Evolutionary conservation across 345 rosid species (phyloP).

Genomic region (Citrus sp.): DNA sequence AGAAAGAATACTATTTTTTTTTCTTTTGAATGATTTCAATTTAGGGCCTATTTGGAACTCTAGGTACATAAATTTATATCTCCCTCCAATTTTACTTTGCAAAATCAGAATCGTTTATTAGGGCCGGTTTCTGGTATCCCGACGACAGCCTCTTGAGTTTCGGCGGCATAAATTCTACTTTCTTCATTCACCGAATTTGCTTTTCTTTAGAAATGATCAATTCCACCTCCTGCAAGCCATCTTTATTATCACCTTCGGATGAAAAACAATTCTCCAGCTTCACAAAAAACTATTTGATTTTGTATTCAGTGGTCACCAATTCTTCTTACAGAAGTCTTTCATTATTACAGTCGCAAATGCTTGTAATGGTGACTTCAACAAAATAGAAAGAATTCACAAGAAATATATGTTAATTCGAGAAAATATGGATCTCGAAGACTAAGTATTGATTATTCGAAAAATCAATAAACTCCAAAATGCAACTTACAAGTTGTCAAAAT

Average conservation of each 20-base stretch:
- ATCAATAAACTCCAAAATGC: too few relatives aligned
- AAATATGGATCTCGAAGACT: accelerated
- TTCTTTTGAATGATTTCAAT: too few relatives aligned
- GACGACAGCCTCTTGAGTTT: background rate
- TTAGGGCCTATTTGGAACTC: too few relatives aligned
- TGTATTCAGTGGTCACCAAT: background rate
- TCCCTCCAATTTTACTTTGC: too few relatives aligned
- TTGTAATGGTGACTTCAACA: too few relatives aligned
- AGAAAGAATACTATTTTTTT: too few relatives aligned
- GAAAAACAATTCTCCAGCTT: conserved; percentile 3
- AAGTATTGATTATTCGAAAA: too few relatives aligned
- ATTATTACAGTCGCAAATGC: too few relatives aligned
- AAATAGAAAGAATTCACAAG: too few relatives aligned
- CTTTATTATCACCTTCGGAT: conserved; percentile 9
- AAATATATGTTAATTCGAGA: accelerated
- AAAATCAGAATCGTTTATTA: background rate
- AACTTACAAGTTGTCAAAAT: too few relatives aligned
- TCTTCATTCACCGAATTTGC: background rate
- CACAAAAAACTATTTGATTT: background rate
- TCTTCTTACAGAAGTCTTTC: background rate
- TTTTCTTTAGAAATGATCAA: background rate
- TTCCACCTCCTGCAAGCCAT: background rate
- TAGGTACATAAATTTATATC: too few relatives aligned
- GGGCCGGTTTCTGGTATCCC: background rate
- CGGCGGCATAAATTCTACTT: background rate